Base-by-base conservation (phyloP, 192 early-diverging fungal genomes). In the Gonapodya sp. region DNA sequence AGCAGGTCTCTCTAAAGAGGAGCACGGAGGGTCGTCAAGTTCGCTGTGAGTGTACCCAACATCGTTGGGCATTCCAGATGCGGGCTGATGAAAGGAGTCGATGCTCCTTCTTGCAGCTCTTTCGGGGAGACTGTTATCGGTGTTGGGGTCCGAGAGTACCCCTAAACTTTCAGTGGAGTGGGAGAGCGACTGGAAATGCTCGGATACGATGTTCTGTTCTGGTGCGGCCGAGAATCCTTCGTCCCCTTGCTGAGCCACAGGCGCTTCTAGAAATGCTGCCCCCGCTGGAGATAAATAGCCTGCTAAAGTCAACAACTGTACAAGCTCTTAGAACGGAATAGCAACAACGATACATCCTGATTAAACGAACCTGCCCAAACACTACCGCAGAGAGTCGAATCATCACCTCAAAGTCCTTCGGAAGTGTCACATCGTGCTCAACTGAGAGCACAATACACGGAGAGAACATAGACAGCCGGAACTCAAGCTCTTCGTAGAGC, bases 401-500 rank as follows among this genome's bases (percentile, higher is more conserved):
- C 82, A 93, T 92, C 14, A 94, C 86, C 35, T 89, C 88, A 73
- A 87, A 87, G 30, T 87, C 84, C 80, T 91, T 88, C 31, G 87
- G 84, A 0, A 94, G 34, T 75, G 87, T 84, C 18, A 94, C 88
- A 73, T 92, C 87, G 81, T 93, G 91, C 8, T 88, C 83, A 32
- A 94, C 80, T n/a, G 90, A 91, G 18, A 85, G 88, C 36, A 94
- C 82, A 14, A 92, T 85, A 84, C 93, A 94, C 18, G 89, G 89
- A 18, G 83, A 78, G 31, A 94, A 87, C 82, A 91, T 93, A 24
- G 86, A 82, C 35, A 94, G 83, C 78, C 90, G 89, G 31, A 91
- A 85, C 34, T 89, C 85, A 34, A 94, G 80, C 35, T 94, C 92
- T 34, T 90, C 82, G 79, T 95, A 93, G 2, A 93, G 82, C 2